These are phyloP conservation scores for Hypoxylon sp. DNA, from an alignment of 2,329 filamentous ascomycete species.

Conservation along the genomic window DNA sequence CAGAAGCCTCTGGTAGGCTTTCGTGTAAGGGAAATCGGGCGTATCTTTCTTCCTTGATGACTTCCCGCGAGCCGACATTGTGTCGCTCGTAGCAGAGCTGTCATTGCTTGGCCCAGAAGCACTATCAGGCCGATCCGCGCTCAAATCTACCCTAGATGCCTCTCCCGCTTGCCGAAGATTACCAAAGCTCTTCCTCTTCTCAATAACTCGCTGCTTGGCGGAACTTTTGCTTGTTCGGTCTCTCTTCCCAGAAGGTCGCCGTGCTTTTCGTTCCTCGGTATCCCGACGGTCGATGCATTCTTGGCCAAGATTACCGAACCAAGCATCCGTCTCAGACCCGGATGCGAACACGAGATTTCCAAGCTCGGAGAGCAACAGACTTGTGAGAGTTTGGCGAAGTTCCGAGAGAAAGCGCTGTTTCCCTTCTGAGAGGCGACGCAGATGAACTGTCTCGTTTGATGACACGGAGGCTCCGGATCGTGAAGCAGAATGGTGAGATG, in stretches of 20 bases:
- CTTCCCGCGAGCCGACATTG: constrained; percentile 54
- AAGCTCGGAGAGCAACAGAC: constrained; percentile 89
- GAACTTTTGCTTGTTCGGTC: constrained; percentile 62
- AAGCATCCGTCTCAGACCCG: constrained; percentile 92
- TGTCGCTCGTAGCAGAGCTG: constrained; percentile 60
- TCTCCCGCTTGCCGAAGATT: constrained; percentile 71
- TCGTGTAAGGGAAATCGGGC: constrained; percentile 81
- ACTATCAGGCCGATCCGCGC: constrained; percentile 58
- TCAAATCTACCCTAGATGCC: constrained; percentile 52
- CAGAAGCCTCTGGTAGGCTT: constrained; percentile 84
- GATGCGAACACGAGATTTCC: constrained; percentile 87
- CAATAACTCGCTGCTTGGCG: constrained; percentile 67
- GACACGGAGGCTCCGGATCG: constrained; percentile 77
- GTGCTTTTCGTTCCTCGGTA: constrained; percentile 65
- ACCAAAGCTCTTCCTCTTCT: constrained; percentile 78
- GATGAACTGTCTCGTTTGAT: constrained; percentile 76
- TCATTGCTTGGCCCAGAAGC: constrained; percentile 60
- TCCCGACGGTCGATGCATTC: constrained; percentile 76
- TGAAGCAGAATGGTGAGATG: constrained; percentile 64
- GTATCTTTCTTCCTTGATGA: constrained; percentile 55
- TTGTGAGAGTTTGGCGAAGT: constrained; percentile 83
- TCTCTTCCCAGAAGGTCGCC: constrained; percentile 59
- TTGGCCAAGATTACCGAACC: constrained; percentile 81
- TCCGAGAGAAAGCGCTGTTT: constrained; percentile 85
- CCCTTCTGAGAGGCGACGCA: constrained; percentile 74